Evolutionary conservation across 768 basidiomycete genomes (phyloP).

Genomic region (Termitomyces sp.): DNA sequence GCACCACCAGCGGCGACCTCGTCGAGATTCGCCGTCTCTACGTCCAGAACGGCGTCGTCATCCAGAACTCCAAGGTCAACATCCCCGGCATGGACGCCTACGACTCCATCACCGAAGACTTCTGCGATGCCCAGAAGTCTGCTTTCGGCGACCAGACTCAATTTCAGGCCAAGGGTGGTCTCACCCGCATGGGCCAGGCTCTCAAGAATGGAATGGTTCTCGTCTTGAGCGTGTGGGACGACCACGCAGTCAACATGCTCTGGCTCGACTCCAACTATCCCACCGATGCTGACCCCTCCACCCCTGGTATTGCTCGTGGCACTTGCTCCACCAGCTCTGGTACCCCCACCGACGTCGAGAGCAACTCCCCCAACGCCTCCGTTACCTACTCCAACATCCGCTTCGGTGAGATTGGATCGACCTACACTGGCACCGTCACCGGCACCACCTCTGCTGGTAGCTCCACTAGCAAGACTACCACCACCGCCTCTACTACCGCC

Average conservation of each 20-base stretch:
- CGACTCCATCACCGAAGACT: slow-evolving; percentile 7
- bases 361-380: slow-evolving; percentile 20
- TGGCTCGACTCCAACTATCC: slow-evolving; percentile 33
- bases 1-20: slow-evolving; percentile 45
- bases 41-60: slow-evolving; percentile 4
- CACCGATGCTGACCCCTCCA: slow-evolving; percentile 16
- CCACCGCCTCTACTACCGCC: neutral
- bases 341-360: slow-evolving; percentile 34
- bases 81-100: slow-evolving; percentile 42
- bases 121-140: slow-evolving; percentile 34
- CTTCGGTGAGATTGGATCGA: slow-evolving; percentile 11
- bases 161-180: slow-evolving; percentile 42
- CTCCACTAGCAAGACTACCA: neutral
- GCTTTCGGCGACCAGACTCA: slow-evolving; percentile 44
- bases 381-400: slow-evolving; percentile 38
- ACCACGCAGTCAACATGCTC: slow-evolving; percentile 32
- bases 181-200: slow-evolving; percentile 34
- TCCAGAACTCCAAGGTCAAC: slow-evolving; percentile 15
- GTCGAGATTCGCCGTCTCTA: slow-evolving; percentile 37
- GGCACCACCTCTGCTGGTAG: slow-evolving; percentile 4
- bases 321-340: slow-evolving; percentile 40
- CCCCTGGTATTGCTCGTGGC: slow-evolving; percentile 29
- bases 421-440: slow-evolving; percentile 4
- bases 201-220: slow-evolving; percentile 43
- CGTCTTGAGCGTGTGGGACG: slow-evolving; percentile 42